phyloP scores from a whole-genome alignment of 2,329 filamentous ascomycete species.

The Fusarium buxicola region DNA sequence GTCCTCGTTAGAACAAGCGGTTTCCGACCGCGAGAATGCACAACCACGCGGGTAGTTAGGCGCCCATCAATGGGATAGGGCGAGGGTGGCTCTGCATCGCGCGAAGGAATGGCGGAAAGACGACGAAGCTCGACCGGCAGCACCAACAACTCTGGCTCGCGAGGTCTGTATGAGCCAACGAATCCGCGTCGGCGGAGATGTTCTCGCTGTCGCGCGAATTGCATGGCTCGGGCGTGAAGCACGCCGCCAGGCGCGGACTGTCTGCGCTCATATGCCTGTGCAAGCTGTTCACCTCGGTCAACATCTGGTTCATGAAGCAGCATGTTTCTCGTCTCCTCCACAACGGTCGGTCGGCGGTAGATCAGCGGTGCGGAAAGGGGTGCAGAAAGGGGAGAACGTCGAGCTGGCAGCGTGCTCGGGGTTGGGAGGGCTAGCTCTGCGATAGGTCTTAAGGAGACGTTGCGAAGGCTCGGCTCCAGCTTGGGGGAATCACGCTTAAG shows the following conservation, averaged over 20 bases:
- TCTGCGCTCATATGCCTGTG: conserved; percentile 27
- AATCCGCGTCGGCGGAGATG: conserved; percentile 37
- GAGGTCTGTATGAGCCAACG: conserved; percentile 22
- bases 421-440: conserved; percentile 23
- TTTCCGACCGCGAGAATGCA: conserved; percentile 52
- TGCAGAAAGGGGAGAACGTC: conserved; percentile 37
- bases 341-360: conserved; percentile 28
- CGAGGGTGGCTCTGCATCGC: conserved; percentile 19
- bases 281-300: conserved; percentile 1
- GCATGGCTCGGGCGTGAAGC: conserved; percentile 33
- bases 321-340: conserved; percentile 37
- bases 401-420: conserved; percentile 18
- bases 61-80: conserved; percentile 33
- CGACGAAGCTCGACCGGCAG: conserved; percentile 43
- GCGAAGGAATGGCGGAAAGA: conserved; percentile 22
- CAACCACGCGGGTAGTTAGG: conserved; percentile 45
- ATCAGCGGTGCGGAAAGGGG: conserved; percentile 24
- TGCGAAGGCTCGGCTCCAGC: conserved; percentile 21
- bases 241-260: conserved; percentile 34
- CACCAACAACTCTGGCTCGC: conserved; percentile 43
- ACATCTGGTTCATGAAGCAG: conserved; percentile 21
- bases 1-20: conserved; percentile 62
- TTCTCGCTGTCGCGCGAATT: conserved; percentile 43
- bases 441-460: conserved; percentile 30
- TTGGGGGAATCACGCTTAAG: conserved; percentile 16